Evolutionary conservation across 371 early-diverging fungal genomes (phyloP).

Genomic region (Mortierella sp.): DNA sequence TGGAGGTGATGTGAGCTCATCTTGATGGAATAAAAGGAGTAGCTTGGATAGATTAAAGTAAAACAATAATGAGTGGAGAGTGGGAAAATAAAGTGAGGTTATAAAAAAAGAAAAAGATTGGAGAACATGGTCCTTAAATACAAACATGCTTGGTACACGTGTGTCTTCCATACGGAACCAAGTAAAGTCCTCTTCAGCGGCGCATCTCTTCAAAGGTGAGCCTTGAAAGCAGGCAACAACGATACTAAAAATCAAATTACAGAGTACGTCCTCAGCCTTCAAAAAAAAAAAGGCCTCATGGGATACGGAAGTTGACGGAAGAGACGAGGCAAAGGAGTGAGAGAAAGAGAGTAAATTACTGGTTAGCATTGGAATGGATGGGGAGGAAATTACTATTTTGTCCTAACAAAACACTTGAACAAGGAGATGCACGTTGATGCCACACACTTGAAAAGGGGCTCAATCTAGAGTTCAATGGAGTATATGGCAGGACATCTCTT

Average conservation of each 20-base stretch:
- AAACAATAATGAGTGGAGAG: not conserved
- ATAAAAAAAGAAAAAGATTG: not conserved
- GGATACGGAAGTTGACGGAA: conserved; percentile 16
- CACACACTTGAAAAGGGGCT: too few relatives aligned
- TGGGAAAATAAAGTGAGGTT: not conserved
- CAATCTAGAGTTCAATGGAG: too few relatives aligned
- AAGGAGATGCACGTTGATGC: not conserved
- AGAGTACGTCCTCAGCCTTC: not conserved
- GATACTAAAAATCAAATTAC: too few relatives aligned
- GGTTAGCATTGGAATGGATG: conserved; percentile 15
- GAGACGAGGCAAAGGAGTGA: conserved; percentile 7
- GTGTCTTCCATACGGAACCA: not conserved
- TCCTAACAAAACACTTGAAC: not conserved
- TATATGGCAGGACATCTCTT: too few relatives aligned
- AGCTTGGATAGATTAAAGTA: not conserved
- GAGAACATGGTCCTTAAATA: not conserved
- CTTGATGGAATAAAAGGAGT: not conserved
- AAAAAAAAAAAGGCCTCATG: conserved; percentile 43
- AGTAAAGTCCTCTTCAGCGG: not conserved
- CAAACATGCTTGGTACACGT: not conserved
- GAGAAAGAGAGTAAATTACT: conserved; percentile 5
- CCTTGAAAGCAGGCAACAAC: not conserved
- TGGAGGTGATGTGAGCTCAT: conserved; percentile 8
- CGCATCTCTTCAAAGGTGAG: not conserved
- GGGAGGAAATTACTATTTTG: conserved; percentile 18